Percentiles rank a stretch among this genome's conserved stretches.
Evolutionary conservation across 768 basidiomycete species (phyloP).

Genomic region (Suillus fuscotomentosus): DNA sequence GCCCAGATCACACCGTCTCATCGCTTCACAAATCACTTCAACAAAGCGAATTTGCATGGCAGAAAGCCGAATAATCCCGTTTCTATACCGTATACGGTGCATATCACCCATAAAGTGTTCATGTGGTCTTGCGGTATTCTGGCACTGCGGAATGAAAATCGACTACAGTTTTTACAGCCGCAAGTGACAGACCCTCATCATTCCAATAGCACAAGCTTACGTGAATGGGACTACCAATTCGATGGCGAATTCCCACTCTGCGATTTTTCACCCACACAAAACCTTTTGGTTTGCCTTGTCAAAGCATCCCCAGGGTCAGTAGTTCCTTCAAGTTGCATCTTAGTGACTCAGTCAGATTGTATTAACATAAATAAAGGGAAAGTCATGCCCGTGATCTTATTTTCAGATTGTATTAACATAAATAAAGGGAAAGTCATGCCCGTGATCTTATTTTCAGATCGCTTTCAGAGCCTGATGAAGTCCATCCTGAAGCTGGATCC

Average conservation of each 20-base stretch:
- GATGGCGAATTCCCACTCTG: background rate
- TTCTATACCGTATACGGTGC: background rate
- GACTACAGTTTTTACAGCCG: background rate
- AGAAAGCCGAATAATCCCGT: background rate
- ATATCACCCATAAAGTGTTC: background rate
- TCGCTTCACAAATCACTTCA: background rate
- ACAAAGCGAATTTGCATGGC: background rate
- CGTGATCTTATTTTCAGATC: background rate
- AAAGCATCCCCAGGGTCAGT: background rate
- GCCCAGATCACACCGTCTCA: background rate
- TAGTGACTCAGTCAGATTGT: background rate
- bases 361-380: background rate
- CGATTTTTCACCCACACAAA: background rate
- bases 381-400: background rate
- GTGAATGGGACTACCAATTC: background rate
- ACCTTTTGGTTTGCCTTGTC: background rate
- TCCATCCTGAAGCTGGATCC: slow-evolving; percentile 16
- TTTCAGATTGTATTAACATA: background rate
- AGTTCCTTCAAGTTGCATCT: background rate
- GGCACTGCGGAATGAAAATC: background rate
- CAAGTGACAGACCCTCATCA: background rate
- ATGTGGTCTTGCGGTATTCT: background rate
- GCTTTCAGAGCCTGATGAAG: background rate
- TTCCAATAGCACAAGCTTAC: background rate
- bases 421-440: background rate